Evolutionary conservation across 495 filamentous ascomycete genomes (phyloP).

Genomic region (Penicillium macrosclerotiorum): DNA sequence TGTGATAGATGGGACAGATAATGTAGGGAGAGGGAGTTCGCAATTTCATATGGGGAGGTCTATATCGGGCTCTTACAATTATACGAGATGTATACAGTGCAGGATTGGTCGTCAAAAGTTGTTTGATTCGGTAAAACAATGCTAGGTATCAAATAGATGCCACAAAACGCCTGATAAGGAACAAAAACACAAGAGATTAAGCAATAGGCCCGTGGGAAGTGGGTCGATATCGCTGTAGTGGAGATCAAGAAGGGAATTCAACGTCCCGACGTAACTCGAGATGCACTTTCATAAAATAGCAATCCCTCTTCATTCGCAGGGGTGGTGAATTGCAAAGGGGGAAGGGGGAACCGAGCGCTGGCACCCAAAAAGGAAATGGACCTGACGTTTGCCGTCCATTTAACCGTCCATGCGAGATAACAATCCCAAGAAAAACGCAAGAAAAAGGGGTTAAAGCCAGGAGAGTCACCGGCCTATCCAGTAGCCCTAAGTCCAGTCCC

Average conservation of each 20-base stretch:
- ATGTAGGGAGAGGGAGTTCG: not conserved
- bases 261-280: constrained; percentile 12
- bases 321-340: not conserved
- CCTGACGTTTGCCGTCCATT: constrained; percentile 8
- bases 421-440: constrained; percentile 2
- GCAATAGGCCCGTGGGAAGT: constrained; percentile 1
- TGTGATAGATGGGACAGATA: not conserved
- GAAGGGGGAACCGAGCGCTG: not conserved
- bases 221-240: not conserved
- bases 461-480: not conserved
- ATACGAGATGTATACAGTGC: not conserved
- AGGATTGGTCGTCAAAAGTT: not conserved
- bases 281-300: constrained; percentile 19
- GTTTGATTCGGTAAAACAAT: constrained; percentile 9
- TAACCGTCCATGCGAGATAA: constrained; percentile 5
- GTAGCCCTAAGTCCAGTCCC: no score
- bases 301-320: not conserved
- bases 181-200: constrained; percentile 8
- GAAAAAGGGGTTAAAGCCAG: not conserved
- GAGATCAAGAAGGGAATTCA: constrained; percentile 3
- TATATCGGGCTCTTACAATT: not conserved
- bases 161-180: constrained; percentile 14
- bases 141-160: constrained; percentile 25
- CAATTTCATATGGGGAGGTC: no score
- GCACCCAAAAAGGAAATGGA: constrained; percentile 1